A percentile compares a stretch with the other conserved stretches of the same genome.
phyloP scores from a whole-genome alignment of 2,329 filamentous ascomycete species.

The Trichoderma hamatum region DNA sequence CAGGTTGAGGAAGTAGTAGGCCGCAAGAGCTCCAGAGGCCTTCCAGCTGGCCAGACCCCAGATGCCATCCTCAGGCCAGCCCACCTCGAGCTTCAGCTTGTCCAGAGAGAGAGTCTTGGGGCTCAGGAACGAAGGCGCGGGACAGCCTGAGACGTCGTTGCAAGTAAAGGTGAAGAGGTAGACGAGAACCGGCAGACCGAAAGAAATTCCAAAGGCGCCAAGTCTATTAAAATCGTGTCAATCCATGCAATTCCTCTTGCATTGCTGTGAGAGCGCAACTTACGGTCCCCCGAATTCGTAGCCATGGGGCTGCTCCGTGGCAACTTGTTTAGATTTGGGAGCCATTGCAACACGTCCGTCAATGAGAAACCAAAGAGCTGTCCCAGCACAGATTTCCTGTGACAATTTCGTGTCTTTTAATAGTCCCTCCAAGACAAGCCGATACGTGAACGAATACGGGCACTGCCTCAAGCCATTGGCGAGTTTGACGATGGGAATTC shows the following conservation, averaged over 20 bases:
- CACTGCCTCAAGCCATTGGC: slow-evolving; percentile 26
- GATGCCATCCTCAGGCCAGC: slow-evolving; percentile 76
- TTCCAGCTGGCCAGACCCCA: slow-evolving; percentile 70
- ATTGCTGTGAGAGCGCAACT: slow-evolving; percentile 31
- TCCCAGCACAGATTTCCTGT: background rate
- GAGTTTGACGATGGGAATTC: slow-evolving; percentile 10
- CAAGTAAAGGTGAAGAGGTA: slow-evolving; percentile 83
- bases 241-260: background rate
- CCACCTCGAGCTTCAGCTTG: slow-evolving; percentile 76
- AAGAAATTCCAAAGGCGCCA: slow-evolving; percentile 76
- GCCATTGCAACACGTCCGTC: slow-evolving; percentile 37
- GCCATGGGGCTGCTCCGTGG: slow-evolving; percentile 41
- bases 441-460: background rate
- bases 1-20: slow-evolving; percentile 77
- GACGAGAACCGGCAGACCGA: slow-evolving; percentile 76
- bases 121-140: slow-evolving; percentile 76
- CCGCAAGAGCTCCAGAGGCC: slow-evolving; percentile 69
- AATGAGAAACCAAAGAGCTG: background rate
- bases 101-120: slow-evolving; percentile 72
- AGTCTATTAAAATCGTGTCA: slow-evolving; percentile 52
- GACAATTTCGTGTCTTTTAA: background rate
- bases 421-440: background rate
- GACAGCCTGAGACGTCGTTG: slow-evolving; percentile 92
- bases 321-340: slow-evolving; percentile 34
- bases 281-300: slow-evolving; percentile 59